Conservation (phyloP, 2,329 filamentous ascomycete genomes). For the Ampelomyces quisqualis region DNA sequence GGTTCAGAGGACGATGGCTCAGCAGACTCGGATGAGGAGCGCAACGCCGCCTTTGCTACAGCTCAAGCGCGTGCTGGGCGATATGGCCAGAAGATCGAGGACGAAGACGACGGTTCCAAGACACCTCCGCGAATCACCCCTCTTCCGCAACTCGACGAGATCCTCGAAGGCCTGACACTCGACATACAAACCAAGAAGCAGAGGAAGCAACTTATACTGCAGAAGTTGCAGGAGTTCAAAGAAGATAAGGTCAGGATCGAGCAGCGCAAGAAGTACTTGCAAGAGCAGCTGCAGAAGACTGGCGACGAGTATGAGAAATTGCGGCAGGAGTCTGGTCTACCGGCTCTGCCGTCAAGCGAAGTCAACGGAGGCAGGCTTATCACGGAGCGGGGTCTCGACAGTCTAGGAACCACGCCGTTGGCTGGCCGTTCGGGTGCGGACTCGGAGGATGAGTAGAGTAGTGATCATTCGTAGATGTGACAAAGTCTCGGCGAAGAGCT, state of each 20-base stretch:
- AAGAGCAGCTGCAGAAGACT: constrained; percentile 76
- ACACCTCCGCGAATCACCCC: constrained; percentile 75
- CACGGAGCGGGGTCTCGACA: constrained; percentile 40
- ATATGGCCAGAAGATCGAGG: constrained; percentile 60
- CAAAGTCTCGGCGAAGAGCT: constrained; percentile 4
- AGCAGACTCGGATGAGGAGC: constrained; percentile 63
- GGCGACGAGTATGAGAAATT: constrained; percentile 68
- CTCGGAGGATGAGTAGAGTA: constrained; percentile 36
- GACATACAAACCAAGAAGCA: constrained; percentile 64
- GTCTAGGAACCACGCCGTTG: constrained; percentile 40
- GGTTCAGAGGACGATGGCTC: constrained; percentile 69
- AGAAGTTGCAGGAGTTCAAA: constrained; percentile 65
- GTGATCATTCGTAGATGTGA: constrained; percentile 10
- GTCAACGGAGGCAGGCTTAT: constrained; percentile 29
- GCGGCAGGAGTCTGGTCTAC: constrained; percentile 51
- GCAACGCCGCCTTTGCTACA: constrained; percentile 79
- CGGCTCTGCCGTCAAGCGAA: constrained; percentile 33
- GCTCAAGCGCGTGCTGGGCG: constrained; percentile 86
- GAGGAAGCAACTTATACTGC: constrained; percentile 58
- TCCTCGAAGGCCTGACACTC: constrained; percentile 63
- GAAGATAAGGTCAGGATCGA: constrained; percentile 68
- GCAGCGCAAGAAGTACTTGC: constrained; percentile 74
- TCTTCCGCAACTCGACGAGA: constrained; percentile 70
- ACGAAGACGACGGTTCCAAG: constrained; percentile 50
- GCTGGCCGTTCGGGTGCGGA: constrained; percentile 26